Evolutionary conservation across 345 rosid genomes (phyloP).

Genomic region (Linum trigynum): DNA sequence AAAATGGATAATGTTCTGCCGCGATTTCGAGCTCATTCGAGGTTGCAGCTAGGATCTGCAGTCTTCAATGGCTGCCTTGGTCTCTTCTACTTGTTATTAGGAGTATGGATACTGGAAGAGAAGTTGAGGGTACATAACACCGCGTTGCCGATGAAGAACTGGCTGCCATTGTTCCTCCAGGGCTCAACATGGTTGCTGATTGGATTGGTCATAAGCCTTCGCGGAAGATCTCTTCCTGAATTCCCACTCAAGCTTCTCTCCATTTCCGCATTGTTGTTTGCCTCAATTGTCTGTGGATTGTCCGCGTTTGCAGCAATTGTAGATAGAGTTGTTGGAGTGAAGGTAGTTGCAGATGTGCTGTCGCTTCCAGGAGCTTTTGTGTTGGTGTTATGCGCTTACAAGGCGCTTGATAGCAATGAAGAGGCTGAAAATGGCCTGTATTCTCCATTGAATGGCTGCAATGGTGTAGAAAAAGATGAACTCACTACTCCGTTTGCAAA

Average conservation of each 20-base stretch:
- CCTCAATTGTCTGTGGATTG: slow-evolving; percentile 31
- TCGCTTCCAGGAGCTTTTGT: slow-evolving; percentile 53
- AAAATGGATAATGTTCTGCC: slow-evolving; percentile 15
- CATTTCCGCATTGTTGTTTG: slow-evolving; percentile 42
- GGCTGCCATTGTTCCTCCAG: slow-evolving; percentile 46
- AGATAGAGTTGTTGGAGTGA: slow-evolving; percentile 15
- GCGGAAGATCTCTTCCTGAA: slow-evolving; percentile 27
- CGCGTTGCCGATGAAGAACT: slow-evolving; percentile 37
- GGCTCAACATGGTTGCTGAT: slow-evolving; percentile 61
- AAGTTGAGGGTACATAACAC: slow-evolving; percentile 26
- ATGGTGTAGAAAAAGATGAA: slow-evolving; percentile 15
- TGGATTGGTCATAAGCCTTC: slow-evolving; percentile 37
- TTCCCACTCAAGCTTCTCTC: slow-evolving; percentile 36
- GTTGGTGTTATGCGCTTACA: slow-evolving; percentile 44
- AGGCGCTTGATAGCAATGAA: slow-evolving; percentile 21
- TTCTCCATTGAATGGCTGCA: slow-evolving; percentile 39
- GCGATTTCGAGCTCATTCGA: slow-evolving; percentile 22
- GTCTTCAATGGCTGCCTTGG: slow-evolving; percentile 55
- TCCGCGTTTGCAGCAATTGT: slow-evolving; percentile 34
- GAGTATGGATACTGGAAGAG: slow-evolving; percentile 54
- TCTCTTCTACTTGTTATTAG: slow-evolving; percentile 39
- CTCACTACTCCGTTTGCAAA: slow-evolving; percentile 39
- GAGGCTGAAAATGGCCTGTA: slow-evolving; percentile 34
- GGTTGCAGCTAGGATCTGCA: slow-evolving; percentile 39
- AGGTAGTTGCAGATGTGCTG: slow-evolving; percentile 37